Base-by-base conservation (phyloP, 2,329 filamentous ascomycete genomes). In the Colletotrichum sojae region DNA sequence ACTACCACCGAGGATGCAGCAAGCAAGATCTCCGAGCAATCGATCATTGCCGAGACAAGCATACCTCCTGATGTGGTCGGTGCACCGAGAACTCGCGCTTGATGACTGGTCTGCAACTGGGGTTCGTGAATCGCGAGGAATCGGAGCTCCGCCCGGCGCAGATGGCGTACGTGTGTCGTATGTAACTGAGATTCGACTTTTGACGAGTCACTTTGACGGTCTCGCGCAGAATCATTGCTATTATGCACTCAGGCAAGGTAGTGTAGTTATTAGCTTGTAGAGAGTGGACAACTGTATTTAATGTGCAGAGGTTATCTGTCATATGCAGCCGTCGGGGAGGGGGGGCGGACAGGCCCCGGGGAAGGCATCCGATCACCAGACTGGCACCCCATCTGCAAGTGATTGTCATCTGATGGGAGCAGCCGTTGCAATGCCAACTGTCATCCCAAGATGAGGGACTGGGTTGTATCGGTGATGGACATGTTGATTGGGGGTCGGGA, bases 341-440 rank as follows among this genome's bases (percentile, higher is more conserved):
- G 52, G 62, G 52, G 62, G n/a, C 27, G 40, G 54, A 22, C 56
- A 67, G 51, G 67, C 67, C 67, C 55, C 67, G 67, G 67, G 67
- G 63, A 69, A 69, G 48, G n/a, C 43, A 67, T 67, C 67, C 67
- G 67, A 54, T 52, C 53, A 60, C 46, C 62, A 51, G 39, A 56
- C 51, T 67, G 67, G 62, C 63, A 56, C 56, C 48, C 36, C 61
- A 60, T 52, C 55, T 56, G 66, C 65, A 67, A 55, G 59, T 64
- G 46, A 64, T 67, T 43, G 60, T 58, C 53, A 15, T 63, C 40
- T 46, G 65, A 63, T 64, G 65, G 59, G 45, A 58, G 27, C 65
- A 53, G 40, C 65, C 65, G 65, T 67, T 67, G 52, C 53, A 67
- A 67, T 27, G 53, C 27, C 43, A 53, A 45, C 59, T 67, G 58